Evolutionary conservation across 192 early-diverging fungal species (phyloP), one percentile per base, ranked within the genome.

Genomic region (Linnemannia zychae): DNA sequence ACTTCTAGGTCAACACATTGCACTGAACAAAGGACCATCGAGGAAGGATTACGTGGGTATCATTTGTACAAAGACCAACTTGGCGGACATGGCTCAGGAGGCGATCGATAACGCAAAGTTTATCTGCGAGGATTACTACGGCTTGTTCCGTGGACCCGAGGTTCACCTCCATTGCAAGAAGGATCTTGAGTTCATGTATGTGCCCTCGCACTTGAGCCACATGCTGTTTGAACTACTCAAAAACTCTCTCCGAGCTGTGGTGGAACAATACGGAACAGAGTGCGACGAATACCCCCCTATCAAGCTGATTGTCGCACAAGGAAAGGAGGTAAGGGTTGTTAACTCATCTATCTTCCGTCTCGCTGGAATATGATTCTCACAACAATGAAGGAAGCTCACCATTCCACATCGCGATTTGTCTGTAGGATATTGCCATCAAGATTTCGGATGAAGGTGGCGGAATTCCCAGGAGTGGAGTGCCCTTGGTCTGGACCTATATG

Each of bases 141-240:
- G 96, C 78, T 79, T 96, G n/a, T 93, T 94, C 89, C 94, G 87
- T 31, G 93, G 93, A 24, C 97, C 97, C 28, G 93, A 95, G 78
- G 93, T 99, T 63, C 90, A 94, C 71, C 87, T 95, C 75, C 90
- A 93, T 74, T 95, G 93, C 77, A 93, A 91, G 3, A 88, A 91
- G 40, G 94, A 96, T 68, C 92, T 97, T 28, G 93, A 97, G 80
- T 99, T 99, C 82, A 97, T 97, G 95, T 99, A 99, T 87, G 96
- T 98, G 46, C 97, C 97, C 9, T 94, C 93, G 22, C 98, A 99
- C 84, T 89, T 99, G 88, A 97, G 96, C 86, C 98, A 99, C 87
- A 98, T 98, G 96, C 76, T 98, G 24, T 99, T 99, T 90, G 98
- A 99, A 92, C 90, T 99, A 60, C 89, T 99, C 69, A 99, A 99